Evolutionary conservation across 768 basidiomycete species (phyloP).

Genomic region (Phylloporus sp.): DNA sequence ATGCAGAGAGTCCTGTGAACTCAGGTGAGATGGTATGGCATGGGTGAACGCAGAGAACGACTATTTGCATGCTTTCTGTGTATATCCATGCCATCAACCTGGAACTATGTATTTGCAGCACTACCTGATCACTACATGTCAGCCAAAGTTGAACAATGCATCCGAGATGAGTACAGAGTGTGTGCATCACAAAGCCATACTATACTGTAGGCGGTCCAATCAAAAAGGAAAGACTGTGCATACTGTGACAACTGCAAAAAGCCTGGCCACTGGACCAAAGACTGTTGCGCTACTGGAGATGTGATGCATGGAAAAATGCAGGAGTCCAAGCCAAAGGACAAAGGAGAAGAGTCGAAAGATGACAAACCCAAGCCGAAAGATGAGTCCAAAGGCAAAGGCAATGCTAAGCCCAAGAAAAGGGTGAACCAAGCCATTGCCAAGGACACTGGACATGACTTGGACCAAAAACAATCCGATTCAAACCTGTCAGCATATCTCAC

Average conservation of each 20-base stretch:
- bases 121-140: constrained; percentile 13
- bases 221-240: neutral
- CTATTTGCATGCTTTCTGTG: constrained; percentile 9
- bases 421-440: neutral
- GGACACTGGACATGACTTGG: neutral
- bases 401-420: neutral
- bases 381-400: neutral
- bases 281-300: neutral
- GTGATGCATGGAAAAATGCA: neutral
- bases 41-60: no score
- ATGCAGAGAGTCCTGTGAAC: no score
- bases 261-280: neutral
- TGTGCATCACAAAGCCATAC: neutral
- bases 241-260: neutral
- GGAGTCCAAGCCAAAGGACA: neutral
- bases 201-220: neutral
- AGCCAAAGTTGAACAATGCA: neutral
- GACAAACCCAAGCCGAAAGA: no score
- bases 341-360: neutral
- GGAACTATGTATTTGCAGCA: constrained; percentile 14
- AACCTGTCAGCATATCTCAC: neutral
- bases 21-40: no score
- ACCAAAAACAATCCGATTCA: neutral
- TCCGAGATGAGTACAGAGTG: constrained; percentile 2
- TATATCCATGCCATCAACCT: constrained; percentile 12